These are phyloP conservation scores for Silybum marianum DNA, from an alignment of 129 eudicot species.

Conservation along the genomic window DNA sequence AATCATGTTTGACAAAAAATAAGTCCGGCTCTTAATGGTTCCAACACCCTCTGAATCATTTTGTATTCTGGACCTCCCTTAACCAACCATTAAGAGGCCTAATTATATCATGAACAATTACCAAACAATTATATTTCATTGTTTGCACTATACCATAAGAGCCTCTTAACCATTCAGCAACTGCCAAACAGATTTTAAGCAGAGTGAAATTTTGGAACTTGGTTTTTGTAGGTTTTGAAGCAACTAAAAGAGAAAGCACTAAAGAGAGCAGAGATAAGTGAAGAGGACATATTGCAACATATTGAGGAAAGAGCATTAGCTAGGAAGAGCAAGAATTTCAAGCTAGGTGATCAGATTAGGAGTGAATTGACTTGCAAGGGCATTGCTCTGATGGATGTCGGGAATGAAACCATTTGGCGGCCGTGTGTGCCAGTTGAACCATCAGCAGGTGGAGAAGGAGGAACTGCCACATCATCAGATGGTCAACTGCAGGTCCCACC, in stretches of 20 bases:
- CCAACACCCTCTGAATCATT: too few species aligned
- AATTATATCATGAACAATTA: too few species aligned
- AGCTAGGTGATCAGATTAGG: slow-evolving; percentile 65
- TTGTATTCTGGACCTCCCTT: too few species aligned
- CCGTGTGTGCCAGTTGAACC: slow-evolving; percentile 62
- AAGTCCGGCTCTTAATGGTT: too few species aligned
- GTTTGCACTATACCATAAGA: too few species aligned
- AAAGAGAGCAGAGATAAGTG: slow-evolving; percentile 62
- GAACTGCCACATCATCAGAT: slow-evolving; percentile 1
- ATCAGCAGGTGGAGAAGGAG: slow-evolving; percentile 4
- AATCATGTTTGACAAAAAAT: too few species aligned
- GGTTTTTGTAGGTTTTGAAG: slow-evolving; percentile 54
- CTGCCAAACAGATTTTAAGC: not conserved
- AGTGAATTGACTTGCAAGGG: slow-evolving; percentile 63
- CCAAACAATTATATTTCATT: too few species aligned
- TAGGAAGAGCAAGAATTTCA: slow-evolving; percentile 61
- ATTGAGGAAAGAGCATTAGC: slow-evolving; percentile 69
- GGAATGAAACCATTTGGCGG: slow-evolving; percentile 71
- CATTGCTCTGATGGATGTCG: slow-evolving; percentile 78
- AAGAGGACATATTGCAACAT: slow-evolving; percentile 46
- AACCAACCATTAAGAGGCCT: too few species aligned
- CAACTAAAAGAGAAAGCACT: slow-evolving; percentile 84
- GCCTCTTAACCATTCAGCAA: too few species aligned
- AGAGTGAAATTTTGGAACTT: not conserved
- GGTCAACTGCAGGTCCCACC: slow-evolving; percentile 22